phyloP scores from a whole-genome alignment of 106 monocot genomes.

The Posidonia australis region DNA sequence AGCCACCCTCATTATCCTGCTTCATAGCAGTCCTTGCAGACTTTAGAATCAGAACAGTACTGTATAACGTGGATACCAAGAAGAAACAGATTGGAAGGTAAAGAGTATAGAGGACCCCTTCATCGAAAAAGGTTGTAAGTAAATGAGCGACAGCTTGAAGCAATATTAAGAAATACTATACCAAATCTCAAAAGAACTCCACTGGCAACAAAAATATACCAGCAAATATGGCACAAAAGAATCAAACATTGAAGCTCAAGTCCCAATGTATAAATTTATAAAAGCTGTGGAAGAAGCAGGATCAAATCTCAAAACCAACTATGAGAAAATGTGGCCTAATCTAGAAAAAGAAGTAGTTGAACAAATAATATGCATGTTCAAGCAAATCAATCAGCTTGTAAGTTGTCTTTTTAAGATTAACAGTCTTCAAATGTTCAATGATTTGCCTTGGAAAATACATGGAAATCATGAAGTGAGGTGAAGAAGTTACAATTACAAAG shows the following conservation, averaged over 20 bases:
- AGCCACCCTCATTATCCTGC: too few species aligned
- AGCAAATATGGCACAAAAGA: neutral
- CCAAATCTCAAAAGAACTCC: neutral
- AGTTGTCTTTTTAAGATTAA: neutral
- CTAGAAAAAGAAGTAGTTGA: neutral
- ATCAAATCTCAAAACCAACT: neutral
- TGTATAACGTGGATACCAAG: too few species aligned
- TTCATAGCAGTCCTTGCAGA: too few species aligned
- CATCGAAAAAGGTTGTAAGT: too few species aligned
- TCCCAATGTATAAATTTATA: neutral
- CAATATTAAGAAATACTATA: too few species aligned
- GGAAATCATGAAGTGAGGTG: slow-evolving; percentile 21
- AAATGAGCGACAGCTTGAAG: too few species aligned
- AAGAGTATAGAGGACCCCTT: too few species aligned
- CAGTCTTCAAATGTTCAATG: neutral
- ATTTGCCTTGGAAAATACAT: slow-evolving; percentile 2
- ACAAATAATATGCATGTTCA: neutral
- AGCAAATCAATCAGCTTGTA: neutral
- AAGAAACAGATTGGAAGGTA: too few species aligned
- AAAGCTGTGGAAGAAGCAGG: neutral
- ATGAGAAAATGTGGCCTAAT: neutral
- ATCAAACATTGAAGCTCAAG: neutral
- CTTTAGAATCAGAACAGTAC: too few species aligned
- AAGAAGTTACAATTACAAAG: slow-evolving; percentile 29
- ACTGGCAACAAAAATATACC: too few species aligned